Evolutionary conservation across 495 filamentous ascomycete species (phyloP).

Genomic region (Xylaria cubensis): DNA sequence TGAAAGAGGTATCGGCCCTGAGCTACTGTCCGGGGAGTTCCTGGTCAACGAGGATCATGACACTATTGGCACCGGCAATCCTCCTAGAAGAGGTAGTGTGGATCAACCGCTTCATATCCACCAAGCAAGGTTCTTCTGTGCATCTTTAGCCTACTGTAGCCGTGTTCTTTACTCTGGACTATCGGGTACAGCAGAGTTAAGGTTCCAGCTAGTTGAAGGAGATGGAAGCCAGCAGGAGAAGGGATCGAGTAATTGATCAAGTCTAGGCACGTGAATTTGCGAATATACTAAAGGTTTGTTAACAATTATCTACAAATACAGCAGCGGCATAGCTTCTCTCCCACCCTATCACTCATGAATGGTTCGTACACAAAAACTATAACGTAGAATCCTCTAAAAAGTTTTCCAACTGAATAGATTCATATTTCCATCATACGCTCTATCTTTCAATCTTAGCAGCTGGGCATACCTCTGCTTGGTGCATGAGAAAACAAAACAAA

Average conservation of each 20-base stretch:
- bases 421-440: no score
- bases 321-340: background rate
- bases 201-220: no score
- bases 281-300: background rate
- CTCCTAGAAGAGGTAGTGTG: background rate
- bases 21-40: background rate
- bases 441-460: background rate
- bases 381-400: no score
- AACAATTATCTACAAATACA: background rate
- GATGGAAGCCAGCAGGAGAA: no score
- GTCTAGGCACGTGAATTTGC: no score
- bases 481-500: background rate
- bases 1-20: background rate
- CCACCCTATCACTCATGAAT: no score
- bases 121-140: background rate
- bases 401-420: no score
- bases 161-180: background rate
- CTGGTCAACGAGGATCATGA: background rate
- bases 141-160: background rate
- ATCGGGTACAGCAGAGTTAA: no score
- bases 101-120: background rate
- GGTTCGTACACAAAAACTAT: no score
- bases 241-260: no score
- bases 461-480: background rate
- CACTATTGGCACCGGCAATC: background rate